phyloP scores from a whole-genome alignment of 805 yeast genomes.

The Metschnikowia santaceciliae region DNA sequence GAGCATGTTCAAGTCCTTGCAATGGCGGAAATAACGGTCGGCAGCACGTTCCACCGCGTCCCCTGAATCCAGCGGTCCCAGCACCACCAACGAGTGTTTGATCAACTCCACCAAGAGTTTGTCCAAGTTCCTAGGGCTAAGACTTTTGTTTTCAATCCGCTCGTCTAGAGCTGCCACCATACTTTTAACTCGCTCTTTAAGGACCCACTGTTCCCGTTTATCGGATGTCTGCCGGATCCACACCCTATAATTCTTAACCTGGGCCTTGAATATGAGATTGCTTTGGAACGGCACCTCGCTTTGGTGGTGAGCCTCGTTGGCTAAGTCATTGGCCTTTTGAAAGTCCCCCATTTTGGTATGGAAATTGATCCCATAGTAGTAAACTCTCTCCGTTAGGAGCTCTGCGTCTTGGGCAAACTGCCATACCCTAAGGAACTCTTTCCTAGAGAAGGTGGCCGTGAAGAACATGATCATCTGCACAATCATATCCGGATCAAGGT shows the following conservation, averaged over 20 bases:
- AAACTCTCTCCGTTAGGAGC: conserved; percentile 24
- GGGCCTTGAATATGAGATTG: conserved; percentile 24
- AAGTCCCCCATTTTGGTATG: conserved; percentile 29
- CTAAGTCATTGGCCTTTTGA: conserved; percentile 30
- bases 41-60: conserved; percentile 17
- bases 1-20: conserved; percentile 16
- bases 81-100: conserved; percentile 18
- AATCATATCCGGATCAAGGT: conserved; percentile 19
- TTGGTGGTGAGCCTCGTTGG: conserved; percentile 28
- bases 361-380: conserved; percentile 25
- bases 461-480: conserved; percentile 21
- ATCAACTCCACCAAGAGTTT: conserved; percentile 26
- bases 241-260: conserved; percentile 26
- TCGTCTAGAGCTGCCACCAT: conserved; percentile 11
- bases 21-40: conserved; percentile 16
- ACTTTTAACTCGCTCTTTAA: conserved; percentile 10
- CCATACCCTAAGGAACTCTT: conserved; percentile 19
- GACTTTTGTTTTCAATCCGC: conserved; percentile 5
- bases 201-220: conserved; percentile 6
- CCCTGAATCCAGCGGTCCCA: conserved; percentile 1
- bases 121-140: conserved; percentile 9
- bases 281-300: conserved; percentile 28
- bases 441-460: conserved; percentile 19
- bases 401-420: conserved; percentile 17
- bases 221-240: conserved; percentile 23